phyloP scores from a whole-genome alignment of 2,329 filamentous ascomycete species.

The Xylariaceae sp. region DNA sequence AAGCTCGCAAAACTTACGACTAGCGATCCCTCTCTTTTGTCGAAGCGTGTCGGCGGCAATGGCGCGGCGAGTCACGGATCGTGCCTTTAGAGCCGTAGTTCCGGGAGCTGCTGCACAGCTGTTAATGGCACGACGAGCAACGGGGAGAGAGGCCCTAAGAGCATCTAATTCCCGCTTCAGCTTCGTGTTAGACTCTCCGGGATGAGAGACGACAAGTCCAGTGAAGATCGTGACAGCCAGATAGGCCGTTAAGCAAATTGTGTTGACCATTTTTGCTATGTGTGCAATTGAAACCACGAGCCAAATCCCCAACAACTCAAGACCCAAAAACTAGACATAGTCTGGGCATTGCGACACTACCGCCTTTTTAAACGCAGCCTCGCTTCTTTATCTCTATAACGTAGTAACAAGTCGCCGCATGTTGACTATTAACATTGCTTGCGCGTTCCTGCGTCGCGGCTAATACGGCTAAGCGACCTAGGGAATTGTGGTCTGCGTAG shows the following conservation, averaged over 20 bases:
- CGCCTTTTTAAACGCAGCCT: no score
- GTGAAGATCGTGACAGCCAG: conserved; percentile 24
- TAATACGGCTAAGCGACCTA: no score
- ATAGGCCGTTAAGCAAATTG: conserved; percentile 25
- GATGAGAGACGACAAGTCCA: conserved; percentile 34
- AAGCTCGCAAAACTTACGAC: conserved; percentile 17
- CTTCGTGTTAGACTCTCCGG: conserved; percentile 34
- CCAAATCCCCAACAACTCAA: conserved; percentile 4
- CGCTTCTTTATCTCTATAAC: no score
- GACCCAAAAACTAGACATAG: conserved; percentile 12
- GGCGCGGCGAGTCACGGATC: conserved; percentile 37
- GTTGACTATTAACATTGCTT: no score
- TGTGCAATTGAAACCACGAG: conserved; percentile 4
- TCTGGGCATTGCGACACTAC: neutral
- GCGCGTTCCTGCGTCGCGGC: no score
- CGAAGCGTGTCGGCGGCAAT: conserved; percentile 36
- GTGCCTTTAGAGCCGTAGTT: conserved; percentile 36
- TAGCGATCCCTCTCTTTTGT: conserved; percentile 32
- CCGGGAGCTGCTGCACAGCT: conserved; percentile 36
- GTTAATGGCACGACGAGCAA: conserved; percentile 36
- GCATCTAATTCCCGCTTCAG: conserved; percentile 31
- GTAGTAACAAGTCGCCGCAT: no score
- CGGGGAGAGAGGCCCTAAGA: conserved; percentile 32
- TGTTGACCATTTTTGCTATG: conserved; percentile 25
- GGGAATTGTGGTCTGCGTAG: no score